These are phyloP conservation scores for Nemania diffusa DNA, from an alignment of 2,329 filamentous ascomycete genomes.

Conservation along the genomic window DNA sequence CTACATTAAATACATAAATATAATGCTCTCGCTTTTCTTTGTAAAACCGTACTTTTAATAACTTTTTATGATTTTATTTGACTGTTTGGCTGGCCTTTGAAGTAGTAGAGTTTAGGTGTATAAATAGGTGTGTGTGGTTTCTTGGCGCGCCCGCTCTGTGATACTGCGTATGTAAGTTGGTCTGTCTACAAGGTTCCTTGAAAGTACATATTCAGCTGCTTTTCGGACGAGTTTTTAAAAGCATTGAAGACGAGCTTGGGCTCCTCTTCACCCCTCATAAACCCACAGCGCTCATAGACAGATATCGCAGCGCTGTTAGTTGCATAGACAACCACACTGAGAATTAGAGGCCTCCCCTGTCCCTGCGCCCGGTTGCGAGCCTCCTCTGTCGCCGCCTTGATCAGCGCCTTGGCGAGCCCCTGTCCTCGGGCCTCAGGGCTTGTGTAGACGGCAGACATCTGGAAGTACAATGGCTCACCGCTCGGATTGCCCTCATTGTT, in stretches of 20 bases:
- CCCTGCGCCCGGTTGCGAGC: slow-evolving; percentile 39
- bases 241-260: slow-evolving; percentile 38
- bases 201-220: slow-evolving; percentile 43
- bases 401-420: slow-evolving; percentile 50
- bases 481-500: slow-evolving; percentile 13
- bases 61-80: too few relatives aligned
- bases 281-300: slow-evolving; percentile 52
- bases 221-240: slow-evolving; percentile 33
- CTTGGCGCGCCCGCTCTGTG: too few relatives aligned
- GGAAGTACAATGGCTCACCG: slow-evolving; percentile 43
- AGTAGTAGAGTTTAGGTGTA: too few relatives aligned
- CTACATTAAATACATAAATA: too few relatives aligned
- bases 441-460: slow-evolving; percentile 54
- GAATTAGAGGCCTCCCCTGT: slow-evolving; percentile 40
- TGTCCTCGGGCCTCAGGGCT: slow-evolving; percentile 50
- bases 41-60: too few relatives aligned
- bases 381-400: slow-evolving; percentile 45
- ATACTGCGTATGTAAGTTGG: too few relatives aligned
- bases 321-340: slow-evolving; percentile 51
- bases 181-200: slow-evolving; percentile 2
- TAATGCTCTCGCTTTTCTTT: too few relatives aligned
- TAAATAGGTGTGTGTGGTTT: too few relatives aligned
- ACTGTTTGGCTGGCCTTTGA: too few relatives aligned
- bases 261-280: slow-evolving; percentile 38
- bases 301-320: slow-evolving; percentile 49